Base-by-base conservation (phyloP, 2,329 filamentous ascomycete genomes). In the Venturia carpophila region DNA sequence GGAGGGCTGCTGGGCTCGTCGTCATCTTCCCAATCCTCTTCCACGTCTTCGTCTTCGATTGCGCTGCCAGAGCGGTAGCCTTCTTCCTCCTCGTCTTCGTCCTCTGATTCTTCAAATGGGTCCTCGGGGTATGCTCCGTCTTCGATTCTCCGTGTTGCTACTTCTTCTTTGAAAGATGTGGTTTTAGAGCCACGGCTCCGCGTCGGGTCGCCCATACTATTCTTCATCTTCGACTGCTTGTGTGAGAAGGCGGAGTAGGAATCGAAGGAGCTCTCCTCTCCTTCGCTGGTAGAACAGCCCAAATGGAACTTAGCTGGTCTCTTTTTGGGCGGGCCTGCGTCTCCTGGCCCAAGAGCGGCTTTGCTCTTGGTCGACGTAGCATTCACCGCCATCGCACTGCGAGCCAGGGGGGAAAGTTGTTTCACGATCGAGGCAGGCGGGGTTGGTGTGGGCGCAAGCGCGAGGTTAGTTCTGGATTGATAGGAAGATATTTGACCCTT, bases 211-310 rank as follows among this genome's bases (percentile, higher is more conserved):
- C 81, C 79, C 1, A 86, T 73, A 2, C 81, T 82, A 73, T 83
- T 86, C 62, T 80, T 61, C 52, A n/a, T 37, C 2, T 10, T 34
- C 27, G 52, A 37, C 15, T 58, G 52, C 9, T 21, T 58, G 13
- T 37, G 27, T 11, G 37, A 30, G 17, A 11, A 21, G 15, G 52
- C 19, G 43, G 21, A 10, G 21, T 81, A 79, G 56, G 83, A 82
- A 68, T 88, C 85, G 58, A 87, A 83, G 0, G 91, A 95, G 74
- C 87, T 90, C 68, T 90, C 87, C 67, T 94, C 91, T 68, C 91
- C 91, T 69, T 92, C 91, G 39, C 88, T 92, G 62, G 90, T 96
- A 0, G 91, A 95, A 60, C 81, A 86, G 24, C 92, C 92, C 7
- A 96, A 82, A 6, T 83, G 84, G 74, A 92, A 92, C 73, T 87